Conservation (phyloP, 306 rosid species). For the Casuarina glauca region DNA sequence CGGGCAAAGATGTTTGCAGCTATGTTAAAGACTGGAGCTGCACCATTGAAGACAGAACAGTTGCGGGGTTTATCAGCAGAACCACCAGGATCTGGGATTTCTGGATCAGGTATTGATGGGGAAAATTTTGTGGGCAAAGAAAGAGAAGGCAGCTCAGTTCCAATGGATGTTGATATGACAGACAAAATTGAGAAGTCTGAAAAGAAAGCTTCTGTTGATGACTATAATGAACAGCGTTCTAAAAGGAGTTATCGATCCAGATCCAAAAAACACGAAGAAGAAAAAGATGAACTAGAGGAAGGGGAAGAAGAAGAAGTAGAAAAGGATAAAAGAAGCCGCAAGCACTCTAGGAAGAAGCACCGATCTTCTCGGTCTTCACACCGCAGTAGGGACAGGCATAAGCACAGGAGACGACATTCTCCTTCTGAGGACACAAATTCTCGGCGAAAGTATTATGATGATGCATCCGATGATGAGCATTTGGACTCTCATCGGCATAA, state of each 20-base stretch:
- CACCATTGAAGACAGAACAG: slow-evolving; percentile 49
- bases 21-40: slow-evolving; percentile 66
- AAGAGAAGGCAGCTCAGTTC: slow-evolving; percentile 75
- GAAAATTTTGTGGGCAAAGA: slow-evolving; percentile 48
- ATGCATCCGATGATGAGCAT: slow-evolving; percentile 42
- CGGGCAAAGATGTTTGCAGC: slow-evolving; percentile 85
- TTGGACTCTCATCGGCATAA: slow-evolving; percentile 31
- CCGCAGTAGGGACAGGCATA: slow-evolving; percentile 48
- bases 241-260: slow-evolving; percentile 63
- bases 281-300: slow-evolving; percentile 30
- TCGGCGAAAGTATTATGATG: slow-evolving; percentile 32
- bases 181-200: slow-evolving; percentile 41
- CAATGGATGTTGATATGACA: slow-evolving; percentile 43
- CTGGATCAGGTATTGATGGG: slow-evolving; percentile 51
- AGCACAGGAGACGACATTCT: slow-evolving; percentile 57
- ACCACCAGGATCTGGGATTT: slow-evolving; percentile 57
- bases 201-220: slow-evolving; percentile 36
- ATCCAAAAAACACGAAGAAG: slow-evolving; percentile 46
- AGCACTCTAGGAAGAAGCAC: slow-evolving; percentile 56
- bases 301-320: slow-evolving; percentile 24
- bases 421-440: slow-evolving; percentile 46
- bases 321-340: slow-evolving; percentile 38
- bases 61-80: slow-evolving; percentile 52
- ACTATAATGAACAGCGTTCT: slow-evolving; percentile 45
- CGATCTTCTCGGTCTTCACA: slow-evolving; percentile 56